Percentiles rank a stretch among this genome's conserved stretches.
These are phyloP conservation scores for Podospora sp. DNA, from an alignment of 495 filamentous ascomycete genomes.

Conservation along the genomic window DNA sequence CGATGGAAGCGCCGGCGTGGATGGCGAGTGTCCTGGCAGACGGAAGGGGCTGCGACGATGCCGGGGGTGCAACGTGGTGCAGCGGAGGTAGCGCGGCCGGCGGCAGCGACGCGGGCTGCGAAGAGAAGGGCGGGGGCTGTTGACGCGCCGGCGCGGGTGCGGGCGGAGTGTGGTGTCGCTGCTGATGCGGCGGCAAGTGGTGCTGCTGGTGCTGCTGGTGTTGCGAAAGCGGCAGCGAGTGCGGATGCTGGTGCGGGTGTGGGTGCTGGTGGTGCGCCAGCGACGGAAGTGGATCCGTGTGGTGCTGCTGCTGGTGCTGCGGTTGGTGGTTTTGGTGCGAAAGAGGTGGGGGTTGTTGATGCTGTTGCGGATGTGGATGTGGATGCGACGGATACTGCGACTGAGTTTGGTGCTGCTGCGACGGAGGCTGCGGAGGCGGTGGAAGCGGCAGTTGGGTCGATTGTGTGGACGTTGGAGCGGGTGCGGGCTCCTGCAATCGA, in stretches of 20 bases:
- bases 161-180: slow-evolving; percentile 16
- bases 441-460: slow-evolving; percentile 5
- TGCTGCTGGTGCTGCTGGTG: slow-evolving; percentile 21
- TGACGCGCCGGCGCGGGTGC: slow-evolving; percentile 13
- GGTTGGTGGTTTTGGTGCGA: slow-evolving; percentile 16
- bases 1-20: background rate
- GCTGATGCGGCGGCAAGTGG: slow-evolving; percentile 16
- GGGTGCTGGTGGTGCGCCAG: slow-evolving; percentile 7
- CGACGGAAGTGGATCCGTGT: slow-evolving; percentile 1
- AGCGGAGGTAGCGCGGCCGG: slow-evolving; percentile 9
- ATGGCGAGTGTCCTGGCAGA: background rate
- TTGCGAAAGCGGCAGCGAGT: slow-evolving; percentile 20
- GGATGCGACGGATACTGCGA: slow-evolving; percentile 4
- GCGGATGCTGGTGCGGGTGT: slow-evolving; percentile 9
- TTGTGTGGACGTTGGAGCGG: slow-evolving; percentile 5
- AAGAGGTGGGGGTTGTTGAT: slow-evolving; percentile 5
- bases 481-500: slow-evolving; percentile 4
- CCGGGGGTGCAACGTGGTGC: slow-evolving; percentile 19
- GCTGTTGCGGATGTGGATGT: slow-evolving; percentile 5
- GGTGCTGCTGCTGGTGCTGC: slow-evolving; percentile 8
- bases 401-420: slow-evolving; percentile 19
- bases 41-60: slow-evolving; percentile 8
- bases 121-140: slow-evolving; percentile 6
- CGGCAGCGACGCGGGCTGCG: slow-evolving; percentile 9
- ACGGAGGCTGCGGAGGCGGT: background rate